These are phyloP conservation scores for Fomitopsis pinicola DNA, from an alignment of 1,284 basidiomycete species.

Conservation along the genomic window DNA sequence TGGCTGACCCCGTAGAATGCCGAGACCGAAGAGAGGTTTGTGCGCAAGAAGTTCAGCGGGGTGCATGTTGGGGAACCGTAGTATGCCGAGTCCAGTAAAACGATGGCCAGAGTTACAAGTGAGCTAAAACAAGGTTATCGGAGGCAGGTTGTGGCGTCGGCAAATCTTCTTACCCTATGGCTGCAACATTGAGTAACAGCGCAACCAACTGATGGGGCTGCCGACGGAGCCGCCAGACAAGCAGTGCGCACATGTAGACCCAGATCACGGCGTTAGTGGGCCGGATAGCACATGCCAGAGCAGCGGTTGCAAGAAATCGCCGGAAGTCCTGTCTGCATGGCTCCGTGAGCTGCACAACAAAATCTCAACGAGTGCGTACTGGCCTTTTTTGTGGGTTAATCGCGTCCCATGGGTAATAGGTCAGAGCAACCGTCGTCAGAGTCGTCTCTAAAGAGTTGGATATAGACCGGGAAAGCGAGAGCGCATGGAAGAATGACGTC, in stretches of 20 bases:
- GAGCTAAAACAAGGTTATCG: conserved; percentile 26
- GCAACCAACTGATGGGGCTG: conserved; percentile 26
- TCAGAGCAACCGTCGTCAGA: conserved; percentile 76
- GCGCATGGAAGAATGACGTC: conserved; percentile 82
- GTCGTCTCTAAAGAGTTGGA: conserved; percentile 94
- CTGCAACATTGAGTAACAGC: conserved; percentile 34
- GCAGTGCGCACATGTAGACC: conserved; percentile 59
- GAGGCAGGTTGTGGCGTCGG: not conserved
- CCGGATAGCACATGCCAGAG: conserved; percentile 75
- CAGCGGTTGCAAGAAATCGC: conserved; percentile 53
- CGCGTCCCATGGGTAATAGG: conserved; percentile 72
- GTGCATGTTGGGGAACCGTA: conserved; percentile 71
- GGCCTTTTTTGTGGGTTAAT: conserved; percentile 19
- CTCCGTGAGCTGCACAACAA: not conserved
- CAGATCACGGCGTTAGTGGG: conserved; percentile 88
- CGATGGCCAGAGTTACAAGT: conserved; percentile 33
- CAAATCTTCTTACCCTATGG: conserved; percentile 39
- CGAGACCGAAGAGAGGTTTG: conserved; percentile 81
- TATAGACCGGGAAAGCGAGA: conserved; percentile 84
- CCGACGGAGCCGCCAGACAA: conserved; percentile 46
- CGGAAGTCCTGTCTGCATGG: conserved; percentile 21
- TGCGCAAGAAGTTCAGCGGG: conserved; percentile 75
- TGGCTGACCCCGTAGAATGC: conserved; percentile 90
- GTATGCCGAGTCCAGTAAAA: conserved; percentile 64
- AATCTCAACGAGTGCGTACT: conserved; percentile 1